phyloP scores from a whole-genome alignment of 2,329 filamentous ascomycete species.

The Hymenoscyphus infarciens region DNA sequence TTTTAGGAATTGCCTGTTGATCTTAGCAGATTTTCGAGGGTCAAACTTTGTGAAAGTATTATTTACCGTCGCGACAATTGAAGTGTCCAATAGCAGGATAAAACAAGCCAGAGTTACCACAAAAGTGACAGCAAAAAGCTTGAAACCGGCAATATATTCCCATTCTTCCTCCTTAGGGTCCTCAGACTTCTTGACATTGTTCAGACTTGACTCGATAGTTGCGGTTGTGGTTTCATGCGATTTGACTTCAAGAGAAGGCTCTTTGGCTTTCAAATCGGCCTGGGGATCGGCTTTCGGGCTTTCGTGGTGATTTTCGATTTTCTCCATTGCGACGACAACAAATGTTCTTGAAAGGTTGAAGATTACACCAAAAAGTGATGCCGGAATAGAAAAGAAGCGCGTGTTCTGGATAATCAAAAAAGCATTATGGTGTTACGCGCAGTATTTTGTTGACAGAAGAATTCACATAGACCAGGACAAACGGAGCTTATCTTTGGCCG shows the following conservation, averaged over 20 bases:
- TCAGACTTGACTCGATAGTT: not conserved
- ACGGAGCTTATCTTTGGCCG: not conserved
- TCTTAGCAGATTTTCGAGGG: not conserved
- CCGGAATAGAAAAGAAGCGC: not conserved
- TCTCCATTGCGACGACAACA: not conserved
- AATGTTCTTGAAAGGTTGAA: not conserved
- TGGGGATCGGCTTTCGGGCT: not conserved
- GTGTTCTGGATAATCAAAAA: not conserved
- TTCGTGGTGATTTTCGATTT: not conserved
- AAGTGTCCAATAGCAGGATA: conserved; percentile 48
- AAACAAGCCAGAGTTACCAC: conserved; percentile 44
- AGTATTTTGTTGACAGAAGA: not conserved
- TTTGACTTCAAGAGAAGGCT: not conserved
- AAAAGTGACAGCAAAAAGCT: conserved; percentile 29
- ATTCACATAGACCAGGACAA: not conserved
- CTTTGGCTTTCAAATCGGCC: not conserved
- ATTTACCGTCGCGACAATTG: conserved; percentile 49
- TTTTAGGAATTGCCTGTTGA: conserved; percentile 43
- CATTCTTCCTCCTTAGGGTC: conserved; percentile 14
- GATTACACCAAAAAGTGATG: not conserved
- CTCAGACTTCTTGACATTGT: not conserved
- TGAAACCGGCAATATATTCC: conserved; percentile 25
- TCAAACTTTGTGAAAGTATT: not conserved
- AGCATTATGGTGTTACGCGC: not conserved
- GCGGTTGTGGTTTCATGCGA: not conserved